phyloP scores from a whole-genome alignment of 345 rosid genomes.

The Erodium maritimum region DNA sequence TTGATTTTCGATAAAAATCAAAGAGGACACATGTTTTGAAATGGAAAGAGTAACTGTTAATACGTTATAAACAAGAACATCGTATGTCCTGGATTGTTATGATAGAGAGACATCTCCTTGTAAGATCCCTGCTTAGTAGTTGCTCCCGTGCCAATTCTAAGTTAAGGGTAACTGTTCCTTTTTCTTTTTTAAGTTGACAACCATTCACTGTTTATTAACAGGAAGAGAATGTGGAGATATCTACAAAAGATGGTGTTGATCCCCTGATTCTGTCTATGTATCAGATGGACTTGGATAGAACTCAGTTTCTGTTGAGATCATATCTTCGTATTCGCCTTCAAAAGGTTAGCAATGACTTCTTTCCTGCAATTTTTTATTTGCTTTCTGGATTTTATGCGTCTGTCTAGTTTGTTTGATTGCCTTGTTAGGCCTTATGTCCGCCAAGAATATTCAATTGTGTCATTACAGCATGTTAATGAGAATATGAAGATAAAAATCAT shows the following conservation, averaged over 20 bases:
- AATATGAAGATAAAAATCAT: not conserved
- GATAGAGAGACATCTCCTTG: no score
- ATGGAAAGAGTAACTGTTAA: no score
- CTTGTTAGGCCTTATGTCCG: not conserved
- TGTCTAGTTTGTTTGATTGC: not conserved
- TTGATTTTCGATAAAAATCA: no score
- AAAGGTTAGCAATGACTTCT: conserved; percentile 33
- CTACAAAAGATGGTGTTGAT: conserved; percentile 29
- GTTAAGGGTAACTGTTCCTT: not conserved
- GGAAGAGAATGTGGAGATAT: conserved; percentile 51
- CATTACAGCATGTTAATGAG: not conserved
- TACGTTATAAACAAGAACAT: not conserved
- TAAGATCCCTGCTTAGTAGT: not conserved
- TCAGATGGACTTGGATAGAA: conserved; percentile 77
- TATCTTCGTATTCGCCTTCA: conserved; percentile 78
- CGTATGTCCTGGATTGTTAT: no score
- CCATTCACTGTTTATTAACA: conserved; percentile 11
- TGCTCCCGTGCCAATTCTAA: not conserved
- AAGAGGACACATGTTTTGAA: no score
- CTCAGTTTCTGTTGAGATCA: conserved; percentile 73
- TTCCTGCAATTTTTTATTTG: not conserved
- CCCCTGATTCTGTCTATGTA: conserved; percentile 69
- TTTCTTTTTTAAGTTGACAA: not conserved
- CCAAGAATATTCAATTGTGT: no score
- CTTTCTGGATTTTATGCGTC: not conserved